Evolutionary conservation across 2,329 filamentous ascomycete genomes (phyloP).

Genomic region (Periconia sp.): DNA sequence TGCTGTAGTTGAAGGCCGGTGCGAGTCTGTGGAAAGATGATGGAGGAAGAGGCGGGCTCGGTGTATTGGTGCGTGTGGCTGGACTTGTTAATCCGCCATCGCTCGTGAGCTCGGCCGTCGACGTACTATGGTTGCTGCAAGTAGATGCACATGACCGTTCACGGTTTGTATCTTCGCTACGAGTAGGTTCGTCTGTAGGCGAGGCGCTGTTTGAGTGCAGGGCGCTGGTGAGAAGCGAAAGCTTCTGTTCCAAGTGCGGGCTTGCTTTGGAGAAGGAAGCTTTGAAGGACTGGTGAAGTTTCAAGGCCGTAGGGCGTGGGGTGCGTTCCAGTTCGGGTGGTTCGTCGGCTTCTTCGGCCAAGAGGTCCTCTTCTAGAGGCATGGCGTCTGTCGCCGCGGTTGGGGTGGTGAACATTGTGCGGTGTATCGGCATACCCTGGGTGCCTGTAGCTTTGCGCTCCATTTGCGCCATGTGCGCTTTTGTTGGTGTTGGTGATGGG

Average conservation of each 20-base stretch:
- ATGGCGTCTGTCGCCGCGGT: slow-evolving; percentile 24
- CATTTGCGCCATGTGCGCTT: slow-evolving; percentile 34
- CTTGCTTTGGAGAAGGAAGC: slow-evolving; percentile 52
- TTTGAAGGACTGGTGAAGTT: slow-evolving; percentile 40
- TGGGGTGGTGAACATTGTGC: slow-evolving; percentile 23
- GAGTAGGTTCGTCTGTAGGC: slow-evolving; percentile 46
- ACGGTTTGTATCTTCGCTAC: slow-evolving; percentile 41
- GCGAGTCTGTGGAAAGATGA: slow-evolving; percentile 47
- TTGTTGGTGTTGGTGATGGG: background rate
- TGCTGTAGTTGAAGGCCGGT: slow-evolving; percentile 41
- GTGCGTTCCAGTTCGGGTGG: slow-evolving; percentile 72
- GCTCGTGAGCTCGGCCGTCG: slow-evolving; percentile 90
- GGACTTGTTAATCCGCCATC: slow-evolving; percentile 90
- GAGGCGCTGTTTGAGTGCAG: slow-evolving; percentile 56
- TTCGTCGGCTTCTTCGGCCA: slow-evolving; percentile 79
- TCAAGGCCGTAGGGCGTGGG: slow-evolving; percentile 44
- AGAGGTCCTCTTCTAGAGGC: slow-evolving; percentile 59
- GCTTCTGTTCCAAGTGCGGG: slow-evolving; percentile 58
- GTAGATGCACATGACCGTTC: slow-evolving; percentile 62
- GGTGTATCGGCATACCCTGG: slow-evolving; percentile 34
- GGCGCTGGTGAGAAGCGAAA: slow-evolving; percentile 86
- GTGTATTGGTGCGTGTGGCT: slow-evolving; percentile 75
- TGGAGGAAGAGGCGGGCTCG: slow-evolving; percentile 79
- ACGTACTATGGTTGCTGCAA: slow-evolving; percentile 79
- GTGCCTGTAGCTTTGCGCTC: slow-evolving; percentile 31